Evolutionary conservation across 1,139 yeast species (phyloP), one percentile per base, ranked within the genome.

Genomic region (Debaryomycetaceae sp.): DNA sequence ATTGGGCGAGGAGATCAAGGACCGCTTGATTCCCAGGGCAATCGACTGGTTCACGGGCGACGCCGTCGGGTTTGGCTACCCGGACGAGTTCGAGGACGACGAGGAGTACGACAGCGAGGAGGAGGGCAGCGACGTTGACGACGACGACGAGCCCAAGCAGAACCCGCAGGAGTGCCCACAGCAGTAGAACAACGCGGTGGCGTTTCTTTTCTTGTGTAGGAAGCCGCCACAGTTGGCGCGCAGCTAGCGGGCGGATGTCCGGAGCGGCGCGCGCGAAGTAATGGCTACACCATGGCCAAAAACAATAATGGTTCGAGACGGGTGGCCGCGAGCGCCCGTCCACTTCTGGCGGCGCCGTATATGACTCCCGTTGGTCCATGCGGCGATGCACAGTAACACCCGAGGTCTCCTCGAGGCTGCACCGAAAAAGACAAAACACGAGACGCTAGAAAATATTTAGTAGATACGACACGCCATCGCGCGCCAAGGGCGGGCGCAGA

Each of bases 11-110:
- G 93, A 88, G 52, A 79, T 91, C 57, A 91, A 93, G 67, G 97
- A 93, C 58, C 82, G 93, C 58, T 75, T 91, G 55, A 83, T 91
- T 45, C 96, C 97, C 42, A 78, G 96, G 51, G 97, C 97, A 34
- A 76, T 91, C 48, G 96, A 89, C 59, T 91, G 97, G 97, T 91
- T 86, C 58, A 89, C 97, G 12, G 97, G 98, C 31, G 88, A 83
- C 45, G 98, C 98, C n/a, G 75, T 89, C 37, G 76, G 71, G 32
- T 71, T 59, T 43, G 77, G 67, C 23, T 69, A 56, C 49, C 63
- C 66, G 17, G 71, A 61, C 30, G 71, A 63, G 28, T 58, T 58
- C 29, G 72, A 63, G 21, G 71, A 56, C 9, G 66, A 78, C 54
- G 50, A 75, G 8, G 77, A 64, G n/a, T 71, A 59, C 4, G 74